Evolutionary conservation across 177 flowering plant species (phyloP), one percentile per base, ranked within the genome.

Genomic region (Vitis hybrid): DNA sequence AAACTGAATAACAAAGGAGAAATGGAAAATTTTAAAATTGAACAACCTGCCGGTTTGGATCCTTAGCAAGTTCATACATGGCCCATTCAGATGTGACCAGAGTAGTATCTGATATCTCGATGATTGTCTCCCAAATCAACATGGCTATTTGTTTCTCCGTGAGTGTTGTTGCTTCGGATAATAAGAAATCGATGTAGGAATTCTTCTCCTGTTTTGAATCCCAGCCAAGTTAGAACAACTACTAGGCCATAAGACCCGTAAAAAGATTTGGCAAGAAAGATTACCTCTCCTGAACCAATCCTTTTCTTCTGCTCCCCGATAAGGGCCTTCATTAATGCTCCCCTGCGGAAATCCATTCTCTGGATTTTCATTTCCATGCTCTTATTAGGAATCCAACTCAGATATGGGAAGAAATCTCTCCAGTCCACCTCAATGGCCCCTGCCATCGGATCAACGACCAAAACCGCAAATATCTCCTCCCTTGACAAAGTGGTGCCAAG

Each of bases 381-480:
- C 76, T 72, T 89, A 73, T 90, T 93, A 15, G 98, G 99, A 79
- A 93, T 52, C 99, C 99, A 93, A 79, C 64, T 85, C 45, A 96
- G 75, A 68, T 88, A 93, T 21, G 99, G 98, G 73, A 96, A 96
- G 85, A 96, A 93, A 70, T 96, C 99, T 76, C 99, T 88, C 99
- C 99, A 96, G 49, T 93, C 99, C 65, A 93, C 98, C 60, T 93
- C 98, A 73, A 96, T 86, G 39, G 97, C 97, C 45, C 95, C 99
- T 79, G 83, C 90, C 97, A 93, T 86, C 26, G 84, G 82, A 55
- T 90, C 95, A 51, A 45, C 3, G 70, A 96, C 99, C 64, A 96
- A 73, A 70, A 82, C 75, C 34, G 84, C 65, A 71, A 81, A 84
- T 11, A 93, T 74, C 63, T 96, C 97, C 21, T 87, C 75, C 73